These are phyloP conservation scores for Colletotrichum sp. DNA, from an alignment of 2,329 filamentous ascomycete species.

Conservation along the genomic window DNA sequence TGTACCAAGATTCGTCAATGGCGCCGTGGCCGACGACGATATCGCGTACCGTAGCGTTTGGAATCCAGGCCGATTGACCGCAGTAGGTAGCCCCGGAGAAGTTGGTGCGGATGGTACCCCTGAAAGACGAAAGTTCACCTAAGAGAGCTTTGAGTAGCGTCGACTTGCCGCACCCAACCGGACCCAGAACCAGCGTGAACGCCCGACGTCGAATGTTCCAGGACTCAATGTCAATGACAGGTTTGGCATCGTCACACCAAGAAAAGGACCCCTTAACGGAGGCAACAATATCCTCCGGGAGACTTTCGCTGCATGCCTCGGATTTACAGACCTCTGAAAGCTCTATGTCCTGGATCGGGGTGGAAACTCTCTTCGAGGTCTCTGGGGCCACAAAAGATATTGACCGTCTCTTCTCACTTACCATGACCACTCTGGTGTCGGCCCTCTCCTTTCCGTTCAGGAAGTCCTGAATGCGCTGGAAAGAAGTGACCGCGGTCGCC, in stretches of 20 bases:
- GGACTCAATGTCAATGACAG: constrained; percentile 10
- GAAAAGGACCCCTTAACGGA: constrained; percentile 10
- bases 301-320: too few species aligned
- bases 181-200: constrained; percentile 34
- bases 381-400: too few species aligned
- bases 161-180: constrained; percentile 41
- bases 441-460: constrained; percentile 23
- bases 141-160: constrained; percentile 35
- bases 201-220: neutral
- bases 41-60: constrained; percentile 34
- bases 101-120: constrained; percentile 19
- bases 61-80: constrained; percentile 29
- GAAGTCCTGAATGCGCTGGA: constrained; percentile 30
- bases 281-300: neutral
- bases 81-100: constrained; percentile 29
- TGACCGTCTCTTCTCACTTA: neutral
- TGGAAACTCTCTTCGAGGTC: neutral
- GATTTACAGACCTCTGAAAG: neutral
- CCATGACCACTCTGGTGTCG: neutral
- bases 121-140: constrained; percentile 26
- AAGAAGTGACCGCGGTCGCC: constrained; percentile 24
- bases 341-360: neutral
- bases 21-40: constrained; percentile 35
- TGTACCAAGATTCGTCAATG: constrained; percentile 34
- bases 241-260: constrained; percentile 14